These are phyloP conservation scores for Penicillium nordicum DNA, from an alignment of 2,329 filamentous ascomycete species.

Conservation along the genomic window DNA sequence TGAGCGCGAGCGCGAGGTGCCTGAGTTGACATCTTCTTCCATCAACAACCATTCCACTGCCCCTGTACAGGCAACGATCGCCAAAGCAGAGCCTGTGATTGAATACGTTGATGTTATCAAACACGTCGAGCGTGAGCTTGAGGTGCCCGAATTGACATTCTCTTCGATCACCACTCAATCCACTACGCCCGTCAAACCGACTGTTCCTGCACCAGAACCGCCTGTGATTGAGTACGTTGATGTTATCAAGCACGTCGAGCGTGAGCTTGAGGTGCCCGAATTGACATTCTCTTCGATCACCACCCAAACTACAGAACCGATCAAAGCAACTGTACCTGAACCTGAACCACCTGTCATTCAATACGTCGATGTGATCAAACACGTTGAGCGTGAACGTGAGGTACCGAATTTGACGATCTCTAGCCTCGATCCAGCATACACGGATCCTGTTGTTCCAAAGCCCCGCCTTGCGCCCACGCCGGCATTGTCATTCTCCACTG, in stretches of 20 bases:
- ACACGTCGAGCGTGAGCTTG: slow-evolving; percentile 4
- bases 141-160: slow-evolving; percentile 20
- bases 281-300: slow-evolving; percentile 31
- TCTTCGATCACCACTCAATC: slow-evolving; percentile 31
- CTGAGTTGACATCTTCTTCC: slow-evolving; percentile 29
- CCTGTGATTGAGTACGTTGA: slow-evolving; percentile 1
- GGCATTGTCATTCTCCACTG: slow-evolving; percentile 39
- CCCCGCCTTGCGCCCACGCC: slow-evolving; percentile 19
- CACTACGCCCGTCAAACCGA: slow-evolving; percentile 24
- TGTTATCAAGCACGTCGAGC: slow-evolving; percentile 5
- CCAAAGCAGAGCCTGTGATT: slow-evolving; percentile 16
- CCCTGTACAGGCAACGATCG: slow-evolving; percentile 24
- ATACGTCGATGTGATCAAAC: slow-evolving; percentile 6
- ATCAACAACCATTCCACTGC: slow-evolving; percentile 28
- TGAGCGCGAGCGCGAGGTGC: slow-evolving; percentile 15
- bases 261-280: slow-evolving; percentile 12
- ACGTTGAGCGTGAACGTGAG: slow-evolving; percentile 14
- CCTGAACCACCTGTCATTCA: slow-evolving; percentile 15
- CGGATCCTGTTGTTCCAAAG: slow-evolving; percentile 33
- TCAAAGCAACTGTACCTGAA: slow-evolving; percentile 19
- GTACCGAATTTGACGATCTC: slow-evolving; percentile 29
- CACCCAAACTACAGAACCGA: slow-evolving; percentile 25
- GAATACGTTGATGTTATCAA: slow-evolving; percentile 9
- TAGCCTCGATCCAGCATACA: slow-evolving; percentile 24
- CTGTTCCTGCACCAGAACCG: slow-evolving; percentile 17